These are phyloP conservation scores for Venustampulla echinocandica DNA, from an alignment of 495 filamentous ascomycete genomes.

Conservation along the genomic window DNA sequence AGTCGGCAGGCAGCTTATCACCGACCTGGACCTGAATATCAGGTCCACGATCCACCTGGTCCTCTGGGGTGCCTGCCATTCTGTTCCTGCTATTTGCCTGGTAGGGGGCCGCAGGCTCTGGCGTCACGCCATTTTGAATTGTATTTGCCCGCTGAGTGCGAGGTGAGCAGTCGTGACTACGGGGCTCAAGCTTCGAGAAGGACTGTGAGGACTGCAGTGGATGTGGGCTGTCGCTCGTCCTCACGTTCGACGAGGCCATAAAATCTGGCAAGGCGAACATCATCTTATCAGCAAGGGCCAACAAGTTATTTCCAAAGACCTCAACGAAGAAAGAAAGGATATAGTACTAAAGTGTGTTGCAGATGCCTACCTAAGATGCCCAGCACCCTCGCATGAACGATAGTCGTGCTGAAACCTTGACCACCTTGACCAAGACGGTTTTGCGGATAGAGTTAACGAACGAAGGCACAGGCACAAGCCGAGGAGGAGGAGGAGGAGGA, in stretches of 20 bases:
- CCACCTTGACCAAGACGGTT: slow-evolving; percentile 14
- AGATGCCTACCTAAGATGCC: slow-evolving; percentile 7
- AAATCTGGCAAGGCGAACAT: slow-evolving; percentile 23
- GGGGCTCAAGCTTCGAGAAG: slow-evolving; percentile 24
- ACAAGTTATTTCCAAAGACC: slow-evolving; percentile 12
- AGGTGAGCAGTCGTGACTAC: slow-evolving; percentile 30
- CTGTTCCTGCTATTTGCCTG: slow-evolving; percentile 18
- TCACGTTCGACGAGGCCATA: slow-evolving; percentile 17
- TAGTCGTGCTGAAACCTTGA: slow-evolving; percentile 20
- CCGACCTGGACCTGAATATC: slow-evolving; percentile 44
- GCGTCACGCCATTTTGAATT: slow-evolving; percentile 43
- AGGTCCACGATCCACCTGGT: slow-evolving; percentile 15
- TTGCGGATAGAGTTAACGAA: too few relatives aligned
- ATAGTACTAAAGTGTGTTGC: too few relatives aligned
- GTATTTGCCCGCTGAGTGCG: slow-evolving; percentile 52
- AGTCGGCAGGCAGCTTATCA: slow-evolving; percentile 49
- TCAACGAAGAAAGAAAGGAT: background rate
- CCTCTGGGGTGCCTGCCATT: slow-evolving; percentile 12
- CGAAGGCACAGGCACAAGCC: too few relatives aligned
- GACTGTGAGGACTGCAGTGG: slow-evolving; percentile 28
- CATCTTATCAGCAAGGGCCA: slow-evolving; percentile 19
- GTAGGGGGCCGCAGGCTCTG: slow-evolving; percentile 31
- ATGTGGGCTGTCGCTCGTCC: slow-evolving; percentile 18
- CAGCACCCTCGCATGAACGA: slow-evolving; percentile 18
- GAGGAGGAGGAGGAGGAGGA: too few relatives aligned